Evolutionary conservation across 2,329 filamentous ascomycete genomes (phyloP).

Genomic region (Alternaria dauci): DNA sequence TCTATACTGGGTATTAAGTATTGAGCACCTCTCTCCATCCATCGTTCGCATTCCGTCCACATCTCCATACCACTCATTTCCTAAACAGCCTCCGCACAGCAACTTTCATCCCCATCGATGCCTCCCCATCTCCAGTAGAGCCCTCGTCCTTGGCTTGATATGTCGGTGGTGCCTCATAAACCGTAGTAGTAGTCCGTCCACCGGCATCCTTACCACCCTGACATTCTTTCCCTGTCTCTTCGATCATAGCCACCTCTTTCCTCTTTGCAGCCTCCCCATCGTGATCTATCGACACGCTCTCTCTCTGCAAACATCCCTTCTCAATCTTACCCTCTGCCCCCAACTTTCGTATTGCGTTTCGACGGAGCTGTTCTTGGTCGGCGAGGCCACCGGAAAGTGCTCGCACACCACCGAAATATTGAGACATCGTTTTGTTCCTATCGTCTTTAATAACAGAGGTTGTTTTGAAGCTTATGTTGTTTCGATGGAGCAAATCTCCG

Average conservation of each 20-base stretch:
- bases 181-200: background rate
- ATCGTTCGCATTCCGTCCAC: constrained; percentile 3
- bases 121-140: constrained; percentile 68
- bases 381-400: background rate
- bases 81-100: constrained; percentile 75
- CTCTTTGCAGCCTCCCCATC: background rate
- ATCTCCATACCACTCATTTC: constrained; percentile 62
- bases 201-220: background rate
- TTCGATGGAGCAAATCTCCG: background rate
- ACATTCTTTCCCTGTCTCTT: background rate
- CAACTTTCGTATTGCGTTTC: background rate
- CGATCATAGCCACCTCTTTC: background rate
- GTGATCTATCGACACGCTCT: background rate
- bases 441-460: background rate
- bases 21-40: constrained; percentile 5
- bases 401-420: background rate
- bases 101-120: constrained; percentile 36
- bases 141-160: constrained; percentile 65
- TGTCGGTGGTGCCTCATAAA: background rate
- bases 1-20: background rate
- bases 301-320: background rate
- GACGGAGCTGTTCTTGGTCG: background rate
- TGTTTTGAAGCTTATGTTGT: too few species aligned
- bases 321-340: background rate
- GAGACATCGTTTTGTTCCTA: background rate